Evolutionary conservation across 1,284 basidiomycete genomes (phyloP), one percentile per base, ranked within the genome.

Genomic region (Xerocomus nothofagi): DNA sequence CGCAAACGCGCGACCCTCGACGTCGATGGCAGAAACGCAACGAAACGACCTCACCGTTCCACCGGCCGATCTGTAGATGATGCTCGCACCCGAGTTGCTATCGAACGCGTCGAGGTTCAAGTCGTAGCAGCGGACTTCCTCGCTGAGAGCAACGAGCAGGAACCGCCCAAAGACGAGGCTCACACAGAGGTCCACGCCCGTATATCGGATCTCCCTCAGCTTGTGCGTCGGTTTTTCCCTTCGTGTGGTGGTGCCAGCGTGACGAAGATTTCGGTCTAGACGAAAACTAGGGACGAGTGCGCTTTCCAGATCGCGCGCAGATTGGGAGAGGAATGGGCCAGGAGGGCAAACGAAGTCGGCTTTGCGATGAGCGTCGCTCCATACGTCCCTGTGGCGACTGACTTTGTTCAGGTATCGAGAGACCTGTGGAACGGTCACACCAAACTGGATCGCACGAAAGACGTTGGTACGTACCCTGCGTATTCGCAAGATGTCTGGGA

Each of bases 101-200:
- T 56, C 48, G 10, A 43, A 39, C 3, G 15, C 24, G 26, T 58
- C 52, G 32, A 56, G 29, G 32, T 30, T 47, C 39, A 37, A 3
- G 26, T 27, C 26, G 11, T 61, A 61, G 9, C 56, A 60, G 8
- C 49, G 56, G 10, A 63, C 43, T 44, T 59, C 49, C 6, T 56
- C 40, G 20, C 27, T 44, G 31, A 56, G 26, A 8, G 58, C 51
- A 33, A 61, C 3, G 26, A 63, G 11, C 11, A 60, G 24, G 39
- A 56, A 63, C 10, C 59, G 59, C 7, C 52, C 52, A 41, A 59
- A 56, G 21, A 63, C 21, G 33, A 63, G 30, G 27, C 17, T 38
- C 2, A 42, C 49, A 11, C 24, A 2, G 15, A 41, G 44, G 1
- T 20, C 33, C 5, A 34, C 6, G 14, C 56, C 60, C 0, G 51